Evolutionary conservation across 106 monocot genomes (phyloP).

Genomic region (Dioscorea alata): DNA sequence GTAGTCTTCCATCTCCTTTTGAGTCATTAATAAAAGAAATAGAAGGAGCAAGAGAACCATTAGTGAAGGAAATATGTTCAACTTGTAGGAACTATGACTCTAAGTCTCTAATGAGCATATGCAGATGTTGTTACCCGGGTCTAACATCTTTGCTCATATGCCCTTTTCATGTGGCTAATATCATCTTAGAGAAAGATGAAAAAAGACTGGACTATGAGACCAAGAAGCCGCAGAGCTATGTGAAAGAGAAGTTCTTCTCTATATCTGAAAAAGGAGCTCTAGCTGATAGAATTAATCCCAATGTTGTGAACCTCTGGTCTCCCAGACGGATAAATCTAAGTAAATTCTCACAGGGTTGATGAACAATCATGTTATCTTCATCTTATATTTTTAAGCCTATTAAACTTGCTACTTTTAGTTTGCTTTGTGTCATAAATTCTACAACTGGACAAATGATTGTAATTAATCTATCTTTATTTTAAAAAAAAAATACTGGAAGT

Average conservation of each 20-base stretch:
- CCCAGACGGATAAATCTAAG: constrained; percentile 54
- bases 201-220: constrained; percentile 59
- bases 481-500: too few species aligned
- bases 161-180: constrained; percentile 91
- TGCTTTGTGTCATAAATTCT: too few species aligned
- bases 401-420: too few species aligned
- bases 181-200: constrained; percentile 82
- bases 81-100: constrained; percentile 88
- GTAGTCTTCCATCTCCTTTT: constrained; percentile 80
- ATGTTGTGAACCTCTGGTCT: constrained; percentile 64
- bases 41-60: constrained; percentile 28
- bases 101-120: constrained; percentile 55
- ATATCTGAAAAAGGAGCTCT: constrained; percentile 91
- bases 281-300: constrained; percentile 59
- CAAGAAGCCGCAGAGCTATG: constrained; percentile 83
- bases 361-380: too few species aligned
- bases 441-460: too few species aligned
- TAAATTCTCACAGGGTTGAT: neutral
- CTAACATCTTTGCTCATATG: constrained; percentile 68
- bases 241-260: constrained; percentile 72
- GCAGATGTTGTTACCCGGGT: constrained; percentile 87
- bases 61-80: constrained; percentile 84
- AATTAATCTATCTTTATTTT: too few species aligned
- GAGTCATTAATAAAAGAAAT: constrained; percentile 75
- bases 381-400: too few species aligned